phyloP scores from a whole-genome alignment of 2,329 filamentous ascomycete genomes.

The Colletotrichum plurivorum region DNA sequence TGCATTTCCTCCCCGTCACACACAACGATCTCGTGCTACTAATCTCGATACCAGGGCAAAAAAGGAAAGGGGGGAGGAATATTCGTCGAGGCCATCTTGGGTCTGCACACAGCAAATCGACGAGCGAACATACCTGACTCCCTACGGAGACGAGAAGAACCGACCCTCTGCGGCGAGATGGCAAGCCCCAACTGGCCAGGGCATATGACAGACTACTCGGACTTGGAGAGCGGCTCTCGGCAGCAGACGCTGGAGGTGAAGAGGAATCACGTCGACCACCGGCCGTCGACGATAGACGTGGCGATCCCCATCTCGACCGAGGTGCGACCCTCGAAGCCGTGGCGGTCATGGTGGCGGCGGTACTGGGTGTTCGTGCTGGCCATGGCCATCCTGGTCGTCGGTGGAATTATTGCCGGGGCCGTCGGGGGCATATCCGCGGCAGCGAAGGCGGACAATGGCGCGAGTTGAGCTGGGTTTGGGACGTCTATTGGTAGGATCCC shows the following conservation, averaged over 20 bases:
- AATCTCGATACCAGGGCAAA: not conserved
- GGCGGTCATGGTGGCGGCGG: conserved; percentile 20
- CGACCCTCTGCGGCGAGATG: not conserved
- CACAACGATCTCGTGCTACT: conserved; percentile 16
- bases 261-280: not conserved
- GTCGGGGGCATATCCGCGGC: conserved; percentile 27
- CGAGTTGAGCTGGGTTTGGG: not conserved
- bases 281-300: conserved; percentile 25
- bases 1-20: not conserved
- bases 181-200: conserved; percentile 11
- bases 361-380: conserved; percentile 36
- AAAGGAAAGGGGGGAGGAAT: too few species aligned
- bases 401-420: conserved; percentile 33
- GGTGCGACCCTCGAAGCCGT: not conserved
- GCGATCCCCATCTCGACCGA: conserved; percentile 27
- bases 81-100: too few species aligned
- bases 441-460: conserved; percentile 1
- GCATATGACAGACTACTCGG: conserved; percentile 1
- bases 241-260: conserved; percentile 6
- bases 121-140: not conserved
- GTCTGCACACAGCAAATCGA: too few species aligned
- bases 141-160: too few species aligned
- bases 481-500: too few species aligned
- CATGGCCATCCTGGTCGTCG: conserved; percentile 28
- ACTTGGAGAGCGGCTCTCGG: not conserved